phyloP scores from a whole-genome alignment of 345 rosid species.

The Salix dunnii region DNA sequence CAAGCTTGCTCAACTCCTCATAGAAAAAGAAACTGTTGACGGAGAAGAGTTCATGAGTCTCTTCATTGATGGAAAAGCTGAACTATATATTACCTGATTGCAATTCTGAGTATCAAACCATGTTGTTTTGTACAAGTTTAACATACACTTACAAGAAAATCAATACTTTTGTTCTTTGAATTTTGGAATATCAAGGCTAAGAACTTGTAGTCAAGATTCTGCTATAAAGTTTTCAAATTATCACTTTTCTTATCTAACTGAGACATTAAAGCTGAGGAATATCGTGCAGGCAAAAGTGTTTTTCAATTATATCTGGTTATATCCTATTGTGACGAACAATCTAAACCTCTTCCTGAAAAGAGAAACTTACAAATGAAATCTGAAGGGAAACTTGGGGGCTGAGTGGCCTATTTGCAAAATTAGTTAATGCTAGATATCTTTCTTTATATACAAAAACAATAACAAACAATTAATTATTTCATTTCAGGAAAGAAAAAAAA shows the following conservation, averaged over 20 bases:
- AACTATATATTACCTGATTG: conserved; percentile 61
- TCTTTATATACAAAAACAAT: background rate
- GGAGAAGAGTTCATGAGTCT: conserved; percentile 99
- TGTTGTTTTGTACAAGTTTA: conserved; percentile 25
- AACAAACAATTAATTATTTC: conserved; percentile 12
- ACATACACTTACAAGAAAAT: background rate
- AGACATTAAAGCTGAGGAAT: background rate
- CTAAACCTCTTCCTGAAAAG: too few species aligned
- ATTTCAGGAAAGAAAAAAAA: conserved; percentile 11
- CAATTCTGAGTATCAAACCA: background rate
- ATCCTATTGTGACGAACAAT: too few species aligned
- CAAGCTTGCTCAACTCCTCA: conserved; percentile 81
- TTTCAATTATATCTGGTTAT: too few species aligned
- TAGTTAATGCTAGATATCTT: background rate
- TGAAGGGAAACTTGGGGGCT: background rate
- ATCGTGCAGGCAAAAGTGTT: background rate
- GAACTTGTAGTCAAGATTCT: background rate
- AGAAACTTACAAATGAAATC: too few species aligned
- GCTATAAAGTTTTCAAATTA: background rate
- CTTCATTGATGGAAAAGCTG: conserved; percentile 95
- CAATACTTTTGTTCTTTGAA: background rate
- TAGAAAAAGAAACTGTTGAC: conserved; percentile 92
- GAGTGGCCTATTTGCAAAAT: background rate
- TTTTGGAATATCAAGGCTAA: background rate
- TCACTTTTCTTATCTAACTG: background rate